Conservation (phyloP, 495 filamentous ascomycete species). For the Lepidopterella palustris region DNA sequence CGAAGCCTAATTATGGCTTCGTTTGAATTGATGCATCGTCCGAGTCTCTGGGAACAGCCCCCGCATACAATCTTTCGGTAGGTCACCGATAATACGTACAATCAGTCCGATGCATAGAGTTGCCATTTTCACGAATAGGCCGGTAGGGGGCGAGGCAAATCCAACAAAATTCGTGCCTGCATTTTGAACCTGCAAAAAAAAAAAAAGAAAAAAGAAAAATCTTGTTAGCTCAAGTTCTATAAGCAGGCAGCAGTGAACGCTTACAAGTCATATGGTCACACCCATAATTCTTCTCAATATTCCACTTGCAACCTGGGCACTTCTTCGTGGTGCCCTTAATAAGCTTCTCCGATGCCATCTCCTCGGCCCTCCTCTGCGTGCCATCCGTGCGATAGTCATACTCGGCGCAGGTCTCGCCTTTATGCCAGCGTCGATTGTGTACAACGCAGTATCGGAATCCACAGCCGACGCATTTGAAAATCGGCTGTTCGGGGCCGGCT, state of each 20-base stretch:
- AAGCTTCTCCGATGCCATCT: slow-evolving; percentile 22
- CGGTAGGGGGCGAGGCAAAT: slow-evolving; percentile 25
- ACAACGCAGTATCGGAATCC: slow-evolving; percentile 35
- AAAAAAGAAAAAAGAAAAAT: no score
- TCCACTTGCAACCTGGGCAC: slow-evolving; percentile 33
- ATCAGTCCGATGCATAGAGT: slow-evolving; percentile 4
- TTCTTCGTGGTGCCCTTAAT: slow-evolving; percentile 29
- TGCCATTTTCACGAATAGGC: slow-evolving; percentile 11
- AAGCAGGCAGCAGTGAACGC: slow-evolving; percentile 4
- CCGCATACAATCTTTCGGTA: no score
- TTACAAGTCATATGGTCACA: slow-evolving; percentile 39
- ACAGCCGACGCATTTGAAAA: slow-evolving; percentile 35
- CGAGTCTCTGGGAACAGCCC: no score
- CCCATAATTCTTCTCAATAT: slow-evolving; percentile 34
- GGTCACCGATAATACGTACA: slow-evolving; percentile 14
- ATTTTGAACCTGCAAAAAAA: slow-evolving; percentile 21
- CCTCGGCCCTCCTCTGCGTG: slow-evolving; percentile 24
- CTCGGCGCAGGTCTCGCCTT: slow-evolving; percentile 36
- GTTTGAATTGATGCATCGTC: no score
- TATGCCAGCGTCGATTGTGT: slow-evolving; percentile 39
- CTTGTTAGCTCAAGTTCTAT: neutral
- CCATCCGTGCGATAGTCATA: slow-evolving; percentile 32
- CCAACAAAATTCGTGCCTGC: slow-evolving; percentile 34
- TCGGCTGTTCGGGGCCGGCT: slow-evolving; percentile 6
- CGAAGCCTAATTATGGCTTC: no score